Evolutionary conservation across 495 filamentous ascomycete species (phyloP).

Genomic region (Extremus antarcticus): DNA sequence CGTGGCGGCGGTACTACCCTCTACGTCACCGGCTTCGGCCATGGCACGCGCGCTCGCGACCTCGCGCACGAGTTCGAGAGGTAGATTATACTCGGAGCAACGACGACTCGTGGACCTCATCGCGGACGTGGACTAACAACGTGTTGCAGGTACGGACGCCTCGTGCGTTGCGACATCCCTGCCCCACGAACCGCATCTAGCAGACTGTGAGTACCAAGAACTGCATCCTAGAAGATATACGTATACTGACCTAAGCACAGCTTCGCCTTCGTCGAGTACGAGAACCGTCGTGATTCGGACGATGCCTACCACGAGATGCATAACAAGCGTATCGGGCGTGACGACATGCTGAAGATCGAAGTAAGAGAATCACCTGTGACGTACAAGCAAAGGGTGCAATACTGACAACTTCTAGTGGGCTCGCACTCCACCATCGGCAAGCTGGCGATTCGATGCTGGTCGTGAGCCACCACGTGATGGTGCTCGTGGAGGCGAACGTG

Average conservation of each 20-base stretch:
- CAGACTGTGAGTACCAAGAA: constrained; percentile 84
- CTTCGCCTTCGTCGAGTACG: constrained; percentile 99
- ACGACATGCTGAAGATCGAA: constrained; percentile 96
- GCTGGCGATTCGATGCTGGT: constrained; percentile 93
- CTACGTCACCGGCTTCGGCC: constrained; percentile 96
- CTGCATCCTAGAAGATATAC: no score
- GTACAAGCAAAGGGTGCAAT: background rate
- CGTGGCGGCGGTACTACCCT: constrained; percentile 83
- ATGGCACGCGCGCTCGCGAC: constrained; percentile 97
- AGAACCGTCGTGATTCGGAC: constrained; percentile 96
- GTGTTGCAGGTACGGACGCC: constrained; percentile 74
- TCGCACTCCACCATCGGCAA: constrained; percentile 92
- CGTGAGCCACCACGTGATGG: constrained; percentile 32
- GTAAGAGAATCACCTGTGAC: constrained; percentile 40
- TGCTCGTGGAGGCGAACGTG: constrained; percentile 48
- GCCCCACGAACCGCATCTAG: constrained; percentile 86
- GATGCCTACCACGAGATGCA: constrained; percentile 99
- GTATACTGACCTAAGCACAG: constrained; percentile 38
- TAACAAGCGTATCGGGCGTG: constrained; percentile 93
- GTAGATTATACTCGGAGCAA: no score
- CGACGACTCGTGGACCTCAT: constrained; percentile 16
- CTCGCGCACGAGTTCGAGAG: constrained; percentile 99
- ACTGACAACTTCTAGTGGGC: constrained; percentile 60
- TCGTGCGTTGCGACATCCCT: constrained; percentile 97
- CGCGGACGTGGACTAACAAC: constrained; percentile 10